phyloP scores from a whole-genome alignment of 2,329 filamentous ascomycete species.

The Colletotrichum sp. region DNA sequence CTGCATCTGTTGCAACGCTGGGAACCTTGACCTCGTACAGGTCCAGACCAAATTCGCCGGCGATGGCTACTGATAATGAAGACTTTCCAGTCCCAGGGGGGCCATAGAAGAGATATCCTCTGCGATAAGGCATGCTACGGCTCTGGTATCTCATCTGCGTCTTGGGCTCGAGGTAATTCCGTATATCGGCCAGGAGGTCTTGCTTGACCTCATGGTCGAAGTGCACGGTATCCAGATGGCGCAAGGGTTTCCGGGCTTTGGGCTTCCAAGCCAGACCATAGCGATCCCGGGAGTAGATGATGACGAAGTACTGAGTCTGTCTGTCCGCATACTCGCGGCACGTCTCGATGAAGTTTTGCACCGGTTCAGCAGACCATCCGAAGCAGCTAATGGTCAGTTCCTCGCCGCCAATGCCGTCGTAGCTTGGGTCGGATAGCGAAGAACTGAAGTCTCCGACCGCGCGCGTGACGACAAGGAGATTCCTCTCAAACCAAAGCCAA shows the following conservation, averaged over 20 bases:
- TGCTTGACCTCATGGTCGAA: conserved; percentile 51
- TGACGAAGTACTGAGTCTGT: conserved; percentile 53
- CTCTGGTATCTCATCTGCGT: conserved; percentile 64
- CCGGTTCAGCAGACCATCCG: conserved; percentile 53
- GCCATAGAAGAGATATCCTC: conserved; percentile 40
- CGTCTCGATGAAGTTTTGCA: conserved; percentile 47
- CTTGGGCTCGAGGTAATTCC: conserved; percentile 54
- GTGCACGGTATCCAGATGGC: conserved; percentile 54
- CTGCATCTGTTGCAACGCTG: conserved; percentile 53
- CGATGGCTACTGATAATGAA: conserved; percentile 55
- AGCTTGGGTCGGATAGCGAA: conserved; percentile 42
- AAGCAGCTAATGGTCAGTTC: conserved; percentile 54
- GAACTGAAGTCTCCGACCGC: conserved; percentile 41
- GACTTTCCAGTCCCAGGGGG: conserved; percentile 68
- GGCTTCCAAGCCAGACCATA: conserved; percentile 54
- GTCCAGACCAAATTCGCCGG: conserved; percentile 54
- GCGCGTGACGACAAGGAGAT: conserved; percentile 48
- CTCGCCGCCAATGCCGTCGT: conserved; percentile 49
- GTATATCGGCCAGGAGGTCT: conserved; percentile 51
- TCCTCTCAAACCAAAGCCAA: conserved; percentile 54
- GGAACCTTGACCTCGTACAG: conserved; percentile 55
- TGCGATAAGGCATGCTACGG: conserved; percentile 47
- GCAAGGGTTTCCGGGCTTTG: conserved; percentile 51
- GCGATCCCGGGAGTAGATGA: conserved; percentile 49
- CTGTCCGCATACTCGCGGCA: conserved; percentile 53